Base-by-base conservation (phyloP, 2,329 filamentous ascomycete genomes). In the Beauveria bassiana region DNA sequence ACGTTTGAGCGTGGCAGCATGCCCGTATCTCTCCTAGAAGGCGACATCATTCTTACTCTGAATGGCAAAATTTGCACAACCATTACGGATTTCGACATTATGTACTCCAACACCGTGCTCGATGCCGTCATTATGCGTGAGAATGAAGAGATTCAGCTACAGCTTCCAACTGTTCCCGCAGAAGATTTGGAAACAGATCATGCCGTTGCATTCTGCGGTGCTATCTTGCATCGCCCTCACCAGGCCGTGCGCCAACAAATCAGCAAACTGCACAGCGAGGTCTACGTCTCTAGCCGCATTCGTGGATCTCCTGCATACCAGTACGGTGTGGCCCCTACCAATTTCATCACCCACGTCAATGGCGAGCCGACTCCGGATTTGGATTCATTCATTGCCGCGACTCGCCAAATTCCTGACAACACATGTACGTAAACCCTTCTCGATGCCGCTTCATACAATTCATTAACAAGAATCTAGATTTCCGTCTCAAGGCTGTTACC, bases 171-270 rank as follows among this genome's bases (percentile, higher is more conserved):
- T 0, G 91, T 96, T 0, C 84, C 90, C 0, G 96, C 93, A 0
- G 86, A 93, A 68, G 90, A 96, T 69, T 83, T 98, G 52, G 95
- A 99, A 78, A 99, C 95, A 1, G 86, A 95, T 68, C 89, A 91
- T 62, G 91, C 93, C 1, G 86, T 99, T 63, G 90, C 91, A 42
- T 99, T 99, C 79, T 99, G 95, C 72, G 95, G 95, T 66, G 95
- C 95, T 38, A 87, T 97, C 18, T 79, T 99, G 50, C 95, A 99
- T 73, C 86, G 90, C 26, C 95, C 95, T 9, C 95, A 99, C 73
- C 93, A 97, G 71, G 95, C 95, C 55, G 96, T 99, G 10, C 86
- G 95, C 24, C 95, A 99, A 75, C 95, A 99, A 74, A 99, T 99
- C 71, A 93, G 88, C 75, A 96, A 96, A 75, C 83, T 99, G 34